Percentiles rank a stretch among this genome's conserved stretches.
Conservation (phyloP, 257 asterid species). For the Ilex asprella region DNA sequence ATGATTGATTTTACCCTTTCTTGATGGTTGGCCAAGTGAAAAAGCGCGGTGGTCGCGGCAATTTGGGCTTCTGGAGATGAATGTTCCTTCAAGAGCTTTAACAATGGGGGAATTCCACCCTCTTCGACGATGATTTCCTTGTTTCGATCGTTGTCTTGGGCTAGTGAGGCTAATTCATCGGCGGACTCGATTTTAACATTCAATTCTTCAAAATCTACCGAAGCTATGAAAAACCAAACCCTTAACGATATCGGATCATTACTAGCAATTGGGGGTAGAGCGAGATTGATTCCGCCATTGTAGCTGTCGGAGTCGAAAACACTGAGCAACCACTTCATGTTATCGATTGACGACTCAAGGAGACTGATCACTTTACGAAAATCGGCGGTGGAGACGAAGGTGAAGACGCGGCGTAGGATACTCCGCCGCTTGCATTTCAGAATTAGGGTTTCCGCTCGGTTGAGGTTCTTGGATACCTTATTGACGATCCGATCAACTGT, state of each 20-base stretch:
- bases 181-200: constrained; percentile 39
- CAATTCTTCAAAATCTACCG: constrained; percentile 29
- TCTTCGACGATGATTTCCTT: constrained; percentile 40
- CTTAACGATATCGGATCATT: constrained; percentile 48
- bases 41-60: constrained; percentile 42
- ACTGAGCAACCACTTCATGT: constrained; percentile 41
- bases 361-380: constrained; percentile 27
- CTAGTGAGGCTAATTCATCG: constrained; percentile 18
- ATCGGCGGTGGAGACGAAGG: constrained; percentile 50
- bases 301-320: constrained; percentile 16
- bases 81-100: constrained; percentile 46
- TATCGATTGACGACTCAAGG: constrained; percentile 41
- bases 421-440: constrained; percentile 40
- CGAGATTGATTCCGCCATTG: constrained; percentile 20
- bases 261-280: constrained; percentile 49
- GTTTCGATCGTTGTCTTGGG: constrained; percentile 27
- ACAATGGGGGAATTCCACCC: constrained; percentile 45
- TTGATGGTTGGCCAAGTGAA: constrained; percentile 31
- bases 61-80: constrained; percentile 32
- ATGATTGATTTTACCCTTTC: constrained; percentile 30
- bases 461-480: constrained; percentile 37
- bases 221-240: constrained; percentile 49
- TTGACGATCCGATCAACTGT: constrained; percentile 48
- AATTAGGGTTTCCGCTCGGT: constrained; percentile 34
- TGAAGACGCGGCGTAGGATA: constrained; percentile 46